Conservation (phyloP, 345 rosid genomes). For the Arabidopsis suecica region DNA sequence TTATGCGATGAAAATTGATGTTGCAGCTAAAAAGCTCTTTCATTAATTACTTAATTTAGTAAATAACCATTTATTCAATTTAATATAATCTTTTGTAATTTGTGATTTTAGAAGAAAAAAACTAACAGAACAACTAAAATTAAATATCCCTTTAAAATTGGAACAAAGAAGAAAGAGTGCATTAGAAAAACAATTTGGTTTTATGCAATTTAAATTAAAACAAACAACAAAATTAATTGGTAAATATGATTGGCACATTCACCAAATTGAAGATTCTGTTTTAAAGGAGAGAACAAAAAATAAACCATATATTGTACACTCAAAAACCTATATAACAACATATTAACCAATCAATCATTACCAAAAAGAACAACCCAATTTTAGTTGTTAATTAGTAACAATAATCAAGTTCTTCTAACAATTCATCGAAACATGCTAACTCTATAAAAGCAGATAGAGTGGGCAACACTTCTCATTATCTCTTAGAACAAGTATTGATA, state of each 20-base stretch:
- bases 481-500: not conserved
- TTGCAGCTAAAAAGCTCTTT: not conserved
- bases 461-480: slow-evolving; percentile 14
- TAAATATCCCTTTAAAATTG: too few relatives aligned
- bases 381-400: slow-evolving; percentile 6
- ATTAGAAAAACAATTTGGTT: not conserved
- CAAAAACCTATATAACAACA: not conserved
- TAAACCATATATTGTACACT: not conserved
- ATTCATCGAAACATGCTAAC: not conserved
- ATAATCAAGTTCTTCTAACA: slow-evolving; percentile 4
- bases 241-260: not conserved
- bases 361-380: not conserved
- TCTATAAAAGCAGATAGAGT: slow-evolving; percentile 22
- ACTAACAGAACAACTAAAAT: too few relatives aligned
- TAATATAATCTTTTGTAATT: not conserved
- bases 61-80: not conserved
- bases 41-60: not conserved
- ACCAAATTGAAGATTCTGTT: slow-evolving; percentile 16
- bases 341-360: not conserved
- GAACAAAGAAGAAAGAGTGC: too few relatives aligned
- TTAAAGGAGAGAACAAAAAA: not conserved
- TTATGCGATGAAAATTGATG: not conserved
- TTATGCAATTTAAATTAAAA: not conserved
- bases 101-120: not conserved
- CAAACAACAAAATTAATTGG: not conserved